phyloP scores from a whole-genome alignment of 2,329 filamentous ascomycete genomes.

The Colletotrichum lindemuthianum region DNA sequence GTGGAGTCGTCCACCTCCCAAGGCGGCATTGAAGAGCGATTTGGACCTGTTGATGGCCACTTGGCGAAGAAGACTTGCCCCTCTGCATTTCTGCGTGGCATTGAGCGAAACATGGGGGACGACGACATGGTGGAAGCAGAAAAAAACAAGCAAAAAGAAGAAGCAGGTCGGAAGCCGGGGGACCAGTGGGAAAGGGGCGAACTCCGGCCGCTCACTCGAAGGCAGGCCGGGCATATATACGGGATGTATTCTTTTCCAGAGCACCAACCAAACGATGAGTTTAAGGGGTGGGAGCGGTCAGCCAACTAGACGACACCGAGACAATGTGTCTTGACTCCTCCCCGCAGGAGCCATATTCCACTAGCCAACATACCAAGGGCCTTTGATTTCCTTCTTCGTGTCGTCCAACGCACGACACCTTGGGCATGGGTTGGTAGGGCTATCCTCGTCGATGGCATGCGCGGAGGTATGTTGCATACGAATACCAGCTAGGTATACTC shows the following conservation, averaged over 20 bases:
- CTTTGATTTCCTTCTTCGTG: conserved; percentile 22
- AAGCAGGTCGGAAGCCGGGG: conserved; percentile 24
- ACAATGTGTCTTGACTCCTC: conserved; percentile 28
- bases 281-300: conserved; percentile 29
- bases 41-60: conserved; percentile 21
- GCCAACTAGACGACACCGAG: conserved; percentile 27
- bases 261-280: conserved; percentile 23
- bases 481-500: no score
- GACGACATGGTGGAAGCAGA: conserved; percentile 23
- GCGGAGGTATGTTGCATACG: conserved; percentile 1
- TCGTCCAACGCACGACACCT: conserved; percentile 30
- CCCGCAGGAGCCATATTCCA: conserved; percentile 30
- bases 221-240: conserved; percentile 31
- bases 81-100: conserved; percentile 28
- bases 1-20: conserved; percentile 32
- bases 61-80: conserved; percentile 31
- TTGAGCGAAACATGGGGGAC: conserved; percentile 25
- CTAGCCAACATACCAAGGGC: conserved; percentile 26
- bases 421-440: conserved; percentile 23
- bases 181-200: conserved; percentile 28
- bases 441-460: conserved; percentile 30
- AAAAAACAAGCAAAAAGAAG: conserved; percentile 20
- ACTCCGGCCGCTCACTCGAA: conserved; percentile 9
- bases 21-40: conserved; percentile 12
- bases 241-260: not conserved